Percentiles rank a stretch among this genome's conserved stretches.
These are phyloP conservation scores for Chenopodium berlandieri DNA, from an alignment of 148 eudicot genomes.

Conservation along the genomic window DNA sequence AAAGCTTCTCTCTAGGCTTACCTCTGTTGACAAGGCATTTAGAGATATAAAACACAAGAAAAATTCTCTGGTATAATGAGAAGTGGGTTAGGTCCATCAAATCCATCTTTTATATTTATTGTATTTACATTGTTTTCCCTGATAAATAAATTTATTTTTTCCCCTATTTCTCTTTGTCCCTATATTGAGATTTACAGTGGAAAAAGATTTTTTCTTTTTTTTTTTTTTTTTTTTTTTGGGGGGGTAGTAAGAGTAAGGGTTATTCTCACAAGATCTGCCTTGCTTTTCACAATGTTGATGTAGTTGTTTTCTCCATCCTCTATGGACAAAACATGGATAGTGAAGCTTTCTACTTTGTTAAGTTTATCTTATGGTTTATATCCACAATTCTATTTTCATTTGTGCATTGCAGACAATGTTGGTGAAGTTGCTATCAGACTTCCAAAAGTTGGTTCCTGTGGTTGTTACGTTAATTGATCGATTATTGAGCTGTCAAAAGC, in stretches of 20 bases:
- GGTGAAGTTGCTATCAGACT: slow-evolving; percentile 59
- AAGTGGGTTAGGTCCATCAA: no score
- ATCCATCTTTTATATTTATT: no score
- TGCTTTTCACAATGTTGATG: neutral
- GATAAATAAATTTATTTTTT: no score
- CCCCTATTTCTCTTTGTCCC: no score
- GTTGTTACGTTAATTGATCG: slow-evolving; percentile 67
- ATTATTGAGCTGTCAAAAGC: slow-evolving; percentile 65
- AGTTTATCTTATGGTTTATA: neutral
- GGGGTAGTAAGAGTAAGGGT: neutral
- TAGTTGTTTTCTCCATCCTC: neutral
- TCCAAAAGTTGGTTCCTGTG: slow-evolving; percentile 75
- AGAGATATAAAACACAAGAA: no score
- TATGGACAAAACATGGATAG: neutral
- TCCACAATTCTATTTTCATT: neutral
- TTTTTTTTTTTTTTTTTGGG: no score
- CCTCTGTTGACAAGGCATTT: no score
- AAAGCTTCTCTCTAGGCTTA: neutral
- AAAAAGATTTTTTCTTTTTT: neutral
- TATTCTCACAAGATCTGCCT: neutral
- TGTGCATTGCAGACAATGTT: slow-evolving; percentile 57
- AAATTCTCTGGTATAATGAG: no score
- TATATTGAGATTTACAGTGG: no score
- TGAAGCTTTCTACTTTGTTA: neutral
- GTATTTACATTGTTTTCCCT: no score